Base-by-base conservation (phyloP, 176 grass and related monocot species). In the Phragmites australis region DNA sequence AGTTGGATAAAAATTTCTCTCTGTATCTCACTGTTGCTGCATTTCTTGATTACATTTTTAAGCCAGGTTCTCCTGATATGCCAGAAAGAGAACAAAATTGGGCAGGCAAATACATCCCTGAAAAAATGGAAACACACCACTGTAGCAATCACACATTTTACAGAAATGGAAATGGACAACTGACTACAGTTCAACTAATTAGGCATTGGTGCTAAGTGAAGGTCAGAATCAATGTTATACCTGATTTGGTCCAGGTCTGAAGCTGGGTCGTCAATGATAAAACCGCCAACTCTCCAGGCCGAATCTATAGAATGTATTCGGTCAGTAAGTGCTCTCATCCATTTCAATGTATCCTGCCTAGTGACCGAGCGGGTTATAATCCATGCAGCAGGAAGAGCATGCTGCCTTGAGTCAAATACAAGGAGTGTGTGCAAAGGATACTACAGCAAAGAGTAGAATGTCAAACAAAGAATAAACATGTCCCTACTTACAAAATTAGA, bases 301-400 rank as follows among this genome's bases (percentile, higher is more conserved):
- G 78, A 51, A 66, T 97, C 94, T 80, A 87, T 84, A 72, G 87
- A 66, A 55, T 82, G 89, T 75, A 92, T 68, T 86, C 87, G 85
- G 65, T 91, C 89, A 56, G 84, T 70, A 74, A 97, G 94, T 62
- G 94, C 77, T 86, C 81, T 90, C 91, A 92, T 97, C 91, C 91
- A 97, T 84, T 93, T 92, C 80, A 40, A 37, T 61, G 91, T 93
- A 64, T 97, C 94, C 47, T 90, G 67, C 68, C 92, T 94, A 43
- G 89, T 79, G 78, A 92, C 93, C 17, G 91, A 92, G 68, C 94
- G 84, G 47, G 86, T 97, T 94, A 97, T 92, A 86, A 97, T 63
- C 91, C 94, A 97, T 53, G 94, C 94, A 72, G 92, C 89, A 59
- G 94, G 94, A 27, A 97, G 52, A 58, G 87, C 91, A 54, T 97